Evolutionary conservation across 2,329 filamentous ascomycete species (phyloP), one percentile per base, ranked within the genome.

Genomic region (Myriosclerotinia curreyana): DNA sequence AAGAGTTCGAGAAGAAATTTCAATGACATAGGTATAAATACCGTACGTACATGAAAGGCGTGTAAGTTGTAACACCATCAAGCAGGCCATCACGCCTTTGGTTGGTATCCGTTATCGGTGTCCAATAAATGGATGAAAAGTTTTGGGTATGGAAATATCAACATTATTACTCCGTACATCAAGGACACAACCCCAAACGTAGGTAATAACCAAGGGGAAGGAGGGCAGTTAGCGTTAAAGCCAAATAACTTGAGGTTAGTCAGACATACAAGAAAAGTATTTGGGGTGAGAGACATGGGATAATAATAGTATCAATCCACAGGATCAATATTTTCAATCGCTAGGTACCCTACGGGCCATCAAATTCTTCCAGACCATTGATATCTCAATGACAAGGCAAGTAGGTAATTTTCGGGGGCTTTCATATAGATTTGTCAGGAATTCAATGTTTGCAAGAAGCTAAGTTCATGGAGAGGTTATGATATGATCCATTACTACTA

Each of bases 1-100:
- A 42, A 15, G 25, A 12, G 20, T 56, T 31, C 38, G n/a, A 44
- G 28, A 31, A 11, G 9, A n/a, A n/a, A 56, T 34, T 14, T 5
- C 36, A 42, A 25, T 14, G 36, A 36, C 22, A 25, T 42, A 42
- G 12, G 28, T 31, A 31, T 6, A n/a, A n/a, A n/a, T n/a, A n/a
- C n/a, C n/a, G n/a, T n/a, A n/a, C 36, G 12, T 53, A 56, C 54
- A 46, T 42, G 53, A 55, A 42, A 28, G 36, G 22, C 52, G 36
- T 56, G 38, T 31, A 56, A 44, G 11, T 14, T 15, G n/a, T 17
- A 42, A 6, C 40, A 44, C 11, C 25, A 44, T 17, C 20, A 44
- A n/a, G 25, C 38, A n/a, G 17, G 25, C 25, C 53, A 38, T 17
- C 25, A 46, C 42, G 53, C 17, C 12, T 15, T n/a, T 42, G 53